Evolutionary conservation across 768 basidiomycete species (phyloP).

Genomic region (Phaffia australis): DNA sequence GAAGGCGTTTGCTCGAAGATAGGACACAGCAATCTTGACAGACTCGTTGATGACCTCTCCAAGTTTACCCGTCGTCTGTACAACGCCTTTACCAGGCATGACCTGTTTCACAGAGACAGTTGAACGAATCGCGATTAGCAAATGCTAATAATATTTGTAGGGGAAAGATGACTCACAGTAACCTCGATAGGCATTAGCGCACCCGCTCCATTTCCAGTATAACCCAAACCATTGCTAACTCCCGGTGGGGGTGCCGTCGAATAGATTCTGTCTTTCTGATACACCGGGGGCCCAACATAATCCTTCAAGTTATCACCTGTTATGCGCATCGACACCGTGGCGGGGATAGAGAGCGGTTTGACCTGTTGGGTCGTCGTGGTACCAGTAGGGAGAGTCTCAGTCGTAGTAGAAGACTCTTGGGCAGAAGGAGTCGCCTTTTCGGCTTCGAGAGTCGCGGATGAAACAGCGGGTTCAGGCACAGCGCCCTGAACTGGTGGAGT

Average conservation of each 20-base stretch:
- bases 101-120: conserved; percentile 45
- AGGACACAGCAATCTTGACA: conserved; percentile 86
- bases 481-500: conserved; percentile 35
- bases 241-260: conserved; percentile 68
- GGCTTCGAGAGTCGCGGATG: conserved; percentile 1
- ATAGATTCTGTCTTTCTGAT: conserved; percentile 91
- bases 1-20: conserved; percentile 82
- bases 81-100: conserved; percentile 89
- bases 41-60: conserved; percentile 96
- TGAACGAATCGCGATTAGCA: no score
- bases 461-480: conserved; percentile 18
- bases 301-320: conserved; percentile 82
- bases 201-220: conserved; percentile 90
- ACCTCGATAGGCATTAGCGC: conserved; percentile 97
- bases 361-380: conserved; percentile 17
- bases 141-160: not conserved
- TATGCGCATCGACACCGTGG: conserved; percentile 65
- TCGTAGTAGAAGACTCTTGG: not conserved
- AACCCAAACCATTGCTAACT: conserved; percentile 88
- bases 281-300: conserved; percentile 74
- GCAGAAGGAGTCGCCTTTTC: not conserved
- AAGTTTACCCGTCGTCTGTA: conserved; percentile 91
- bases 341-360: conserved; percentile 69
- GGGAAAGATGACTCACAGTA: conserved; percentile 49
- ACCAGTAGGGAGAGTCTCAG: conserved; percentile 12